phyloP scores from a whole-genome alignment of 1,284 basidiomycete genomes.

The Sphagnurus paluster region DNA sequence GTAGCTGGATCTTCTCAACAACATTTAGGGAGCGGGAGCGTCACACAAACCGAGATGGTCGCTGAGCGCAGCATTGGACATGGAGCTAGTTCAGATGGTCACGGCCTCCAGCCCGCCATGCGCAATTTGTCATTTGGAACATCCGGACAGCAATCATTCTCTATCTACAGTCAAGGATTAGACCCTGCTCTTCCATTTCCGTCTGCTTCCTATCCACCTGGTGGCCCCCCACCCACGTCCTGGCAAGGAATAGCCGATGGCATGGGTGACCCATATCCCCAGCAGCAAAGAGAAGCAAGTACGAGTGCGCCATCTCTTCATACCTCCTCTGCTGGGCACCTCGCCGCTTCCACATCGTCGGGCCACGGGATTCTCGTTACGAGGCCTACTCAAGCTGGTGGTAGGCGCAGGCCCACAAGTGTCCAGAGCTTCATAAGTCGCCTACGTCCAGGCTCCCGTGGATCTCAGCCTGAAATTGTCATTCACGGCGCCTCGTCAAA shows the following conservation, averaged over 20 bases:
- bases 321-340: slow-evolving; percentile 14
- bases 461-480: slow-evolving; percentile 12
- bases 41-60: slow-evolving; percentile 10
- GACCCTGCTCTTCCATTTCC: not conserved
- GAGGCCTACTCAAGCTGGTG: not conserved
- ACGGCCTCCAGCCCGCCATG: not conserved
- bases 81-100: slow-evolving; percentile 20
- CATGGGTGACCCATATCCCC: slow-evolving; percentile 7
- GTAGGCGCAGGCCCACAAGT: slow-evolving; percentile 1
- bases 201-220: not conserved
- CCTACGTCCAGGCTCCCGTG: slow-evolving; percentile 6
- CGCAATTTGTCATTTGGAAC: slow-evolving; percentile 21
- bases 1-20: slow-evolving; percentile 12
- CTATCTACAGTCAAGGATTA: not conserved
- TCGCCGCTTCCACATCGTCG: slow-evolving; percentile 6
- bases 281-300: slow-evolving; percentile 11
- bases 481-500: slow-evolving; percentile 9
- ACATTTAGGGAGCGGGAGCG: slow-evolving; percentile 1
- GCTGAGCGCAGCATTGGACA: slow-evolving; percentile 12
- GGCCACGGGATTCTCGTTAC: slow-evolving; percentile 5
- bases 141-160: slow-evolving; percentile 23
- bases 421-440: slow-evolving; percentile 11
- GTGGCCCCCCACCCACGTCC: slow-evolving; percentile 8
- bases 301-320: slow-evolving; percentile 15
- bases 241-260: slow-evolving; percentile 1